Percentiles rank a stretch among this genome's conserved stretches.
phyloP scores from a whole-genome alignment of 805 yeast species.

The Dipodascus albidus region DNA sequence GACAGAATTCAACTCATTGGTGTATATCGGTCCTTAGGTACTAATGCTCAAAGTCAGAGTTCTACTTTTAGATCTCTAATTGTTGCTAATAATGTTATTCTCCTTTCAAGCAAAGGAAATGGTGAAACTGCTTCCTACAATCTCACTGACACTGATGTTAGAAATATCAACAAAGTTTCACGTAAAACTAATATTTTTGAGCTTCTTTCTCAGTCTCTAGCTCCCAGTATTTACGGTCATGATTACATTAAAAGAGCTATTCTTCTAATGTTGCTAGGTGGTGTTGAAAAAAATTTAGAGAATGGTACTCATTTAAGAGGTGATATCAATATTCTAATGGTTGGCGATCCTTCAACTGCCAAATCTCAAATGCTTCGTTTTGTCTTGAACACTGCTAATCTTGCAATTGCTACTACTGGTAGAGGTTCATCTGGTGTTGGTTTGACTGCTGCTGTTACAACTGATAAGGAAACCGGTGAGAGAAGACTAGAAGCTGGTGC shows the following conservation, averaged over 20 bases:
- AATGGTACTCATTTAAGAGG: constrained; percentile 97
- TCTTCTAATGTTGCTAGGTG: constrained; percentile 81
- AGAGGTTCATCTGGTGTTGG: constrained; percentile 99
- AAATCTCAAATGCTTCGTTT: constrained; percentile 92
- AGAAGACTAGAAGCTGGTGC: constrained; percentile 97
- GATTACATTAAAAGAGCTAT: constrained; percentile 87
- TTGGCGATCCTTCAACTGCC: constrained; percentile 98
- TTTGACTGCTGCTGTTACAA: constrained; percentile 96
- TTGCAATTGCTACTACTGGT: constrained; percentile 97
- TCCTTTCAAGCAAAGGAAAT: constrained; percentile 77
- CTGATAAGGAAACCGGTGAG: constrained; percentile 95
- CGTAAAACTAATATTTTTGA: constrained; percentile 65
- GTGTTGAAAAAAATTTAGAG: constrained; percentile 83
- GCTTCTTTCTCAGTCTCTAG: constrained; percentile 70
- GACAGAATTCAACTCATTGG: constrained; percentile 93
- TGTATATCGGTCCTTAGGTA: constrained; percentile 80
- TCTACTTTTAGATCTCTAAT: constrained; percentile 75
- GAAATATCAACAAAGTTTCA: constrained; percentile 72
- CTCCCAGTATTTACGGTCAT: constrained; percentile 93
- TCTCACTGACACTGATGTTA: constrained; percentile 70
- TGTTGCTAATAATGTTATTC: constrained; percentile 80
- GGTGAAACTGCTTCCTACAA: constrained; percentile 56
- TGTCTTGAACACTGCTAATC: constrained; percentile 85
- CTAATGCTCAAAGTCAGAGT: constrained; percentile 31
- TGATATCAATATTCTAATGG: constrained; percentile 91